Evolutionary conservation across 768 basidiomycete genomes (phyloP), one percentile per base, ranked within the genome.

Genomic region (Cystoderma amianthinum): DNA sequence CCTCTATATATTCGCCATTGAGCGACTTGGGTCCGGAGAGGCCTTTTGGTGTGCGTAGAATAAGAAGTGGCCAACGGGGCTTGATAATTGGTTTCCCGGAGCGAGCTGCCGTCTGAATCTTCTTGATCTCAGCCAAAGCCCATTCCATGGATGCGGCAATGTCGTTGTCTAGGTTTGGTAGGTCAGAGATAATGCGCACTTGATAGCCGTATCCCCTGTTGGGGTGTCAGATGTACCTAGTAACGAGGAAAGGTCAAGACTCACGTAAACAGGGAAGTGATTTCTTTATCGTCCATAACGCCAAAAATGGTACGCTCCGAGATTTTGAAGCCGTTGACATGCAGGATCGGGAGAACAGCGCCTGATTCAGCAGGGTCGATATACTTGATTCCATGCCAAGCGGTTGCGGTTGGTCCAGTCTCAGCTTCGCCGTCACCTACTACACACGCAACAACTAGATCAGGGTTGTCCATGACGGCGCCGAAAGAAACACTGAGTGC

Each of bases 351-450:
- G n/a, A 96, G 65, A 15, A 94, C 88, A 0, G 92, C 90, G 15
- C 92, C 91, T 2, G 83, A 85, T 61, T 93, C 91, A 12, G 76
- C 77, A 17, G 92, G 91, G 55, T 96, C 90, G 50, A 94, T 78
- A 56, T 84, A 96, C 67, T 96, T 93, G 77, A 71, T 82, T 4
- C 74, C 82, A 52, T 91, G 88, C 86, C 88, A 93, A 15, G 84
- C 82, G 12, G 78, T 68, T 4, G 85, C 84, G 25, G 86, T 87
- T 0, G 85, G 85, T 3, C 85, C 85, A 2, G 82, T 82, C 59
- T 88, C 85, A 3, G 83, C 80, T 62, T 94, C 91, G 20, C 90
- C 91, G 46, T 93, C 90, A 17, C 91, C 91, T n/a, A 95, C 65
- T 22, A 94, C 71, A 45, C 85, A 88, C 36, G 81, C 72, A 15